A percentile compares a stretch with the other conserved stretches of the same genome.
Conservation (phyloP, 2,329 filamentous ascomycete species). For the Venturia aucupariae region DNA sequence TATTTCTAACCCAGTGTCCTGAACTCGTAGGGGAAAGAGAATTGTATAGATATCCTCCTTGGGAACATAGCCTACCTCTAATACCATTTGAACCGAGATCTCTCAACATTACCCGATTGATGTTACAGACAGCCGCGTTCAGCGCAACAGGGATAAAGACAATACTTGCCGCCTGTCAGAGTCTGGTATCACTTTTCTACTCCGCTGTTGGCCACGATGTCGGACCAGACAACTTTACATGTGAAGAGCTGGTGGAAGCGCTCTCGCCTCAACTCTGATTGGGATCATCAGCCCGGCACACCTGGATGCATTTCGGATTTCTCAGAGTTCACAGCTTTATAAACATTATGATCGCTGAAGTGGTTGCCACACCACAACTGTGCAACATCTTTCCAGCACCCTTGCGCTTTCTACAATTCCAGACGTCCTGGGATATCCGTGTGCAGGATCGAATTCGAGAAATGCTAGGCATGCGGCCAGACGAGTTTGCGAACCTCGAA, state of each 20-base stretch:
- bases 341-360: neutral
- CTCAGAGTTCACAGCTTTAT: neutral
- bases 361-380: neutral
- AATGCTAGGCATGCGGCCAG: neutral
- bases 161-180: neutral
- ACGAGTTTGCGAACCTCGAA: neutral
- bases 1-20: neutral
- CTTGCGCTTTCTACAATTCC: neutral
- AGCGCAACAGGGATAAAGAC: neutral
- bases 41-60: neutral
- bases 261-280: neutral
- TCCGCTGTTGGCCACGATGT: neutral
- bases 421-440: neutral
- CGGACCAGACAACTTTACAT: neutral
- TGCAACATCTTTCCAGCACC: neutral
- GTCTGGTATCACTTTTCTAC: neutral
- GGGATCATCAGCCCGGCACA: neutral
- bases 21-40: neutral
- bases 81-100: neutral
- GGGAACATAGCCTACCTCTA: neutral
- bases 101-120: neutral
- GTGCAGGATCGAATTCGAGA: neutral
- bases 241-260: neutral
- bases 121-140: neutral
- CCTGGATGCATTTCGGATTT: neutral